Conservation (phyloP, 1,284 basidiomycete species). For the Ceratobasidium sp. region DNA sequence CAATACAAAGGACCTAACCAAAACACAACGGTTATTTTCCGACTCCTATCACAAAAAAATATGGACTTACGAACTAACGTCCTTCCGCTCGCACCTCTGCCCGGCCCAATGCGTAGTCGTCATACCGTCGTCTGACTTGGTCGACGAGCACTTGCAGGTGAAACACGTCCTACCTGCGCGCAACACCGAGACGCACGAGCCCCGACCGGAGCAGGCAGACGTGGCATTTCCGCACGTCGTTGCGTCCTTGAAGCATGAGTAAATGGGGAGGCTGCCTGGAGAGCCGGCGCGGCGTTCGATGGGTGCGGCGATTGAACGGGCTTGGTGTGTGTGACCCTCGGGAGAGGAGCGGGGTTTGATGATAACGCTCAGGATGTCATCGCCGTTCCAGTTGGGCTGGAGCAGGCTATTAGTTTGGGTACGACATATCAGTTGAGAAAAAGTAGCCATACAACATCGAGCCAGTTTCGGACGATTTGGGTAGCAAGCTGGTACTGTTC, state of each 20-base stretch:
- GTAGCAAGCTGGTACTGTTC: slow-evolving; percentile 67
- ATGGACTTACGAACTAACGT: slow-evolving; percentile 77
- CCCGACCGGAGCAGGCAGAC: slow-evolving; percentile 75
- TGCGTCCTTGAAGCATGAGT: slow-evolving; percentile 73
- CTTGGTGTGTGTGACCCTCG: slow-evolving; percentile 14
- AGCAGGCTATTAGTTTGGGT: not conserved
- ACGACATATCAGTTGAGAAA: not conserved
- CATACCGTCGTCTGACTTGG: slow-evolving; percentile 67
- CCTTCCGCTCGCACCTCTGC: slow-evolving; percentile 78
- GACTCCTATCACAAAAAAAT: not conserved
- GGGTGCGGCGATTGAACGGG: slow-evolving; percentile 63
- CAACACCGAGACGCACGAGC: slow-evolving; percentile 68
- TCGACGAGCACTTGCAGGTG: slow-evolving; percentile 75
- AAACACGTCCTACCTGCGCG: slow-evolving; percentile 79
- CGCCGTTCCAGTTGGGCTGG: slow-evolving; percentile 32
- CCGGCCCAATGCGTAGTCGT: slow-evolving; percentile 74
- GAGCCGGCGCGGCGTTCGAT: slow-evolving; percentile 58
- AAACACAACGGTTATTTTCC: not conserved
- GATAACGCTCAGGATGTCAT: slow-evolving; percentile 44
- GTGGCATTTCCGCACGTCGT: slow-evolving; percentile 75
- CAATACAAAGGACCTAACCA: slow-evolving; percentile 75
- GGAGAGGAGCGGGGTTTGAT: slow-evolving; percentile 45
- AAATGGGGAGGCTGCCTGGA: slow-evolving; percentile 68
- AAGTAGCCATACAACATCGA: slow-evolving; percentile 58
- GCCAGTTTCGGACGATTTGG: slow-evolving; percentile 62